Conservation (phyloP, 2,329 filamentous ascomycete genomes). For the Cercospora berteroae region DNA sequence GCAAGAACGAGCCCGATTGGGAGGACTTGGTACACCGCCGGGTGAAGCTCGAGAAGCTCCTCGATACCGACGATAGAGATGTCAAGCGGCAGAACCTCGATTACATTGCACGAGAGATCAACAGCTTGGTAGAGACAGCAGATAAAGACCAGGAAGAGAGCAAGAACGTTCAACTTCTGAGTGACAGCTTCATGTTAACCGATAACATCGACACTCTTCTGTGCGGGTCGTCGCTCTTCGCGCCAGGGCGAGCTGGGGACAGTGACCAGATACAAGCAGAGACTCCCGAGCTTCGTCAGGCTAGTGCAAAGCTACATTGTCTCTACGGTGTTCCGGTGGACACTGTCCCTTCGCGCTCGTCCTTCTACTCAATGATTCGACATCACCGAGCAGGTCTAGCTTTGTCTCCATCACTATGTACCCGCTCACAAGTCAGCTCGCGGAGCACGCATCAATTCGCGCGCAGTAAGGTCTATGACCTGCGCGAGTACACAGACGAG, state of each 20-base stretch:
- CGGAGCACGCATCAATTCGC: slow-evolving; percentile 53
- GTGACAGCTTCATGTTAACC: slow-evolving; percentile 43
- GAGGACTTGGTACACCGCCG: slow-evolving; percentile 38
- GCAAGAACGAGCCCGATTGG: slow-evolving; percentile 37
- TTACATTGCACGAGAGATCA: slow-evolving; percentile 29
- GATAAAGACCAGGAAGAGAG: slow-evolving; percentile 43
- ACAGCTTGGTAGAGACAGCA: slow-evolving; percentile 28
- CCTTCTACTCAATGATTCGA: slow-evolving; percentile 29
- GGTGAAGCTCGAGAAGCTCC: slow-evolving; percentile 46
- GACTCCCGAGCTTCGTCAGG: slow-evolving; percentile 54
- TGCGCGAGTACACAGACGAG: slow-evolving; percentile 62
- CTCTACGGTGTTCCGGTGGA: slow-evolving; percentile 63
- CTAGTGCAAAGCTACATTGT: slow-evolving; percentile 66
- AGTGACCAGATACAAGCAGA: slow-evolving; percentile 41
- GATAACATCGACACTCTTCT: slow-evolving; percentile 61
- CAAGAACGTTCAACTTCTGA: slow-evolving; percentile 45
- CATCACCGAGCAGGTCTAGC: slow-evolving; percentile 16
- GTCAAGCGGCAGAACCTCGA: slow-evolving; percentile 43
- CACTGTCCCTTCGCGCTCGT: slow-evolving; percentile 28
- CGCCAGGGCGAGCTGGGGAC: slow-evolving; percentile 49
- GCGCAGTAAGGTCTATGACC: slow-evolving; percentile 68
- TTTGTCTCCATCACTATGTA: slow-evolving; percentile 26
- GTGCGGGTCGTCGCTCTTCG: slow-evolving; percentile 62
- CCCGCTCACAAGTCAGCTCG: slow-evolving; percentile 20
- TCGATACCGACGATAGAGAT: slow-evolving; percentile 43